Conservation (phyloP, 257 asterid genomes). For the Coffea canephora region DNA sequence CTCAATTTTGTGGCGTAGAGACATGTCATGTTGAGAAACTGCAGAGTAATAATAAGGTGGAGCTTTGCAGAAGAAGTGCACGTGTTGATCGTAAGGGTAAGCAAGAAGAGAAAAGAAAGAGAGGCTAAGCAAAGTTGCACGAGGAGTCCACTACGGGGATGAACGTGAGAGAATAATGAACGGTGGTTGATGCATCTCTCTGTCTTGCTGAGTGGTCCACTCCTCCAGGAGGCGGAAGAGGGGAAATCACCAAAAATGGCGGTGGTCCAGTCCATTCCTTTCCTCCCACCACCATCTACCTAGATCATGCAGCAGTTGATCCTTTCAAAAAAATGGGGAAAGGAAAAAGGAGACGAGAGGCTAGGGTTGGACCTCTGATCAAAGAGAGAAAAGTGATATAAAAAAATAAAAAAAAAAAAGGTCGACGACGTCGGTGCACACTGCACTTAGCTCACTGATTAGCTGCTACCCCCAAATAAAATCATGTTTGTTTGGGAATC, state of each 20-base stretch:
- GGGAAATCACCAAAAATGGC: background rate
- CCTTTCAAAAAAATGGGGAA: background rate
- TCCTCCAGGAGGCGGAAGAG: background rate
- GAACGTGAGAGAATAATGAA: conserved; percentile 10
- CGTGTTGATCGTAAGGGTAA: background rate
- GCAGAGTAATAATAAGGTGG: no score
- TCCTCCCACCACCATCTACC: no score
- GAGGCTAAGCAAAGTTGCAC: background rate
- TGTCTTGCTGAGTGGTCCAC: background rate
- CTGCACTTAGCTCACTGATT: background rate
- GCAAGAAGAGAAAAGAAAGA: no score
- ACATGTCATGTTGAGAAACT: no score
- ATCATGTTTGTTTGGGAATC: background rate
- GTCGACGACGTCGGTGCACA: background rate
- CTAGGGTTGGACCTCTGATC: background rate
- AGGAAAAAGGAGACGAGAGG: background rate
- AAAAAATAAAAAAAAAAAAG: no score
- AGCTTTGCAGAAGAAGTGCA: background rate
- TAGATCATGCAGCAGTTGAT: background rate
- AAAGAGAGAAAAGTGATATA: background rate
- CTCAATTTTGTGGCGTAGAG: no score
- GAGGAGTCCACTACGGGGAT: background rate
- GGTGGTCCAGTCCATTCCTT: conserved; percentile 4
- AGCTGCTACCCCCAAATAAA: background rate
- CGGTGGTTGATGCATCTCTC: background rate